phyloP scores from a whole-genome alignment of 345 rosid species.

The Eucalyptus globulus region DNA sequence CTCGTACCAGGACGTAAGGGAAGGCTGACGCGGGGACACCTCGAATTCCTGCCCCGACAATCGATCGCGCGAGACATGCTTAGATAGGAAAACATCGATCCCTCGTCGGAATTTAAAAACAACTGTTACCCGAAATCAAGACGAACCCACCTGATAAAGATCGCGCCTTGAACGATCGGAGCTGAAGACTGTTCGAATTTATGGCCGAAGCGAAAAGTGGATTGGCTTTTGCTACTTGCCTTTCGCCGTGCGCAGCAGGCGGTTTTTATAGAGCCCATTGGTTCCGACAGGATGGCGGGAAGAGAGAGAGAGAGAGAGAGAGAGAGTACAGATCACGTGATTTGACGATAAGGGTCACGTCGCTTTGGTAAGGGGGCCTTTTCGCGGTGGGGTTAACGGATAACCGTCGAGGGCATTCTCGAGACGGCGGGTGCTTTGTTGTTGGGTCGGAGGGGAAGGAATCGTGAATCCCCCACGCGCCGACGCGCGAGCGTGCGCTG shows the following conservation, averaged over 20 bases:
- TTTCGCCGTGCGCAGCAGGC: neutral
- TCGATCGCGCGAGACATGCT: neutral
- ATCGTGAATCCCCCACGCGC: neutral
- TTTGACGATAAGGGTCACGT: neutral
- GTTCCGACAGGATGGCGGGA: neutral
- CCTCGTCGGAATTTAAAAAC: neutral
- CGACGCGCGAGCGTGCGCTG: neutral
- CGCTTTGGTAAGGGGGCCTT: neutral
- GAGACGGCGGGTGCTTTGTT: neutral
- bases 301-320: neutral
- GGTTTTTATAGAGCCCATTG: neutral
- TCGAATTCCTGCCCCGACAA: neutral
- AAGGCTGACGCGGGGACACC: neutral
- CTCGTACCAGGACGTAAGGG: neutral
- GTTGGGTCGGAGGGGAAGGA: neutral
- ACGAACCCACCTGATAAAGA: neutral
- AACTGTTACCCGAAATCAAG: neutral
- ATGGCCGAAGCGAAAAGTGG: neutral
- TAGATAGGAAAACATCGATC: neutral
- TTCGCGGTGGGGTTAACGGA: neutral
- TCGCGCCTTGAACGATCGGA: neutral
- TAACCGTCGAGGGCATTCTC: slow-evolving; percentile 6
- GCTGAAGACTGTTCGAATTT: too few species aligned
- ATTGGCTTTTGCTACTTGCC: neutral
- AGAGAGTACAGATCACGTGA: neutral